A percentile compares a stretch with the other conserved stretches of the same genome.
Evolutionary conservation across 352 stramenopile species (phyloP).

Genomic region (Phytopythium kandeliae): DNA sequence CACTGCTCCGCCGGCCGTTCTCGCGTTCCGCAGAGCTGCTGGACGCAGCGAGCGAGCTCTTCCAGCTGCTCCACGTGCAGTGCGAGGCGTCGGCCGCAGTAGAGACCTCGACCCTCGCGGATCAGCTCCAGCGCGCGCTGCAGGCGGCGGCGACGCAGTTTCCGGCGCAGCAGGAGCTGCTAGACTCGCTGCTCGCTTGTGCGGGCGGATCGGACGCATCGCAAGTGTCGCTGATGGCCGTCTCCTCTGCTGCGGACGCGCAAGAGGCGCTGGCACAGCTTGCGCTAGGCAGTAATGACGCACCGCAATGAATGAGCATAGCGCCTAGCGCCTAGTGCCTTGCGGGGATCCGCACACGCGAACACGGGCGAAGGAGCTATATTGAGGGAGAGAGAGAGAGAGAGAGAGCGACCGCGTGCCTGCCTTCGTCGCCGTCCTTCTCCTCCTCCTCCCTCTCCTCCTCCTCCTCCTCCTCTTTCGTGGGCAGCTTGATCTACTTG

Average conservation of each 20-base stretch:
- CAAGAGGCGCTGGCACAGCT: neutral
- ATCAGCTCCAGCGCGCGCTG: neutral
- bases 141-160: neutral
- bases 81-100: neutral
- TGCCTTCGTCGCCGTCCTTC: neutral
- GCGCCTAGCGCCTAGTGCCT: no score
- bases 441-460: neutral
- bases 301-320: no score
- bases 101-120: neutral
- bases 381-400: constrained; percentile 1
- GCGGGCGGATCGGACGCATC: neutral
- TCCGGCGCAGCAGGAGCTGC: neutral
- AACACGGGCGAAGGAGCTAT: no score
- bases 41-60: constrained; percentile 3
- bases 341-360: no score
- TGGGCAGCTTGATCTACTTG: constrained; percentile 17
- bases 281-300: neutral
- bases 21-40: neutral
- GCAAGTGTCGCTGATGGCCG: no score
- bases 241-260: neutral
- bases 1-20: no score
- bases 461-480: neutral
- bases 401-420: no score
- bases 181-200: neutral
- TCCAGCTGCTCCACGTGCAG: neutral